A percentile compares a stretch with the other conserved stretches of the same genome.
Evolutionary conservation across 345 rosid genomes (phyloP).

Genomic region (Clausena lansium): DNA sequence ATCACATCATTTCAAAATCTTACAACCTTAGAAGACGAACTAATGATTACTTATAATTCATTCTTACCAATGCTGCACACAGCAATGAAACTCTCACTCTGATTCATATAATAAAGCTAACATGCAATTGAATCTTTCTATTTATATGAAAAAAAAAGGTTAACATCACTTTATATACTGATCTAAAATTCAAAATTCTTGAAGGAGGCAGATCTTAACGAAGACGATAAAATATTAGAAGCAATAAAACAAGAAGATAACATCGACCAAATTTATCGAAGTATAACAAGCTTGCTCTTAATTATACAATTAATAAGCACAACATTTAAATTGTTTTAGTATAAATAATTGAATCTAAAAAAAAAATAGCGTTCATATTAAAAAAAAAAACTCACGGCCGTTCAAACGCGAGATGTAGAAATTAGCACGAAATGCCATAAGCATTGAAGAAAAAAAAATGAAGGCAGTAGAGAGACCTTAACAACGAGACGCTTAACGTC

Average conservation of each 20-base stretch:
- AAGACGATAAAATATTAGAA: background rate
- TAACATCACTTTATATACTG: background rate
- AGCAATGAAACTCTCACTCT: background rate
- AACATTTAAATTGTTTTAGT: background rate
- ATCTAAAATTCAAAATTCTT: background rate
- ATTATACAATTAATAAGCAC: background rate
- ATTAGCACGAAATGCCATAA: background rate
- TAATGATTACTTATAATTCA: background rate
- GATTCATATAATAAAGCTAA: background rate
- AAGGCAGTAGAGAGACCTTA: slow-evolving; percentile 27
- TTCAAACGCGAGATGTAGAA: background rate
- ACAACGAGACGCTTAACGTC: slow-evolving; percentile 50
- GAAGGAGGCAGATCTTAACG: background rate
- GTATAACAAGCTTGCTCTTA: background rate
- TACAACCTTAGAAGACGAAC: background rate
- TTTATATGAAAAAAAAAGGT: background rate
- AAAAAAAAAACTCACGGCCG: background rate
- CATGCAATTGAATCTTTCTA: background rate
- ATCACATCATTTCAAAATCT: background rate
- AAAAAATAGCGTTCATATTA: background rate
- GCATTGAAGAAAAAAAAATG: background rate
- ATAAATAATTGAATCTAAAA: background rate
- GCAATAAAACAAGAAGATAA: background rate
- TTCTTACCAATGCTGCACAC: background rate
- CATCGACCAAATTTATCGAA: background rate